Base-by-base conservation (phyloP, 176 grass and related monocot genomes). In the Bolboschoenus planiculmis region DNA sequence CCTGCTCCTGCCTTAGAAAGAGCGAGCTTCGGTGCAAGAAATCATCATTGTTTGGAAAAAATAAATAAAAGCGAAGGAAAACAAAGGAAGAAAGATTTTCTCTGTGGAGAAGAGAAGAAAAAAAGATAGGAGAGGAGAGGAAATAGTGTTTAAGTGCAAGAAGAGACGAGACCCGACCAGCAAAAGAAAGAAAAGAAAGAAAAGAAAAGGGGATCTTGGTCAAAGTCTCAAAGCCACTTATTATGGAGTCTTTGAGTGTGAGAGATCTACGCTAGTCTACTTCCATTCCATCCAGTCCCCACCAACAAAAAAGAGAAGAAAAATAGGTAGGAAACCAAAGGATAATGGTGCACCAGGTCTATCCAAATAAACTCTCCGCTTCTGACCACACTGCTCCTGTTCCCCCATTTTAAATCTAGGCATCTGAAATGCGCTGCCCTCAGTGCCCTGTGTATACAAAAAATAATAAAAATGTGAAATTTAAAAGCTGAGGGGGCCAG, bases 211-310 rank as follows among this genome's bases (percentile, higher is more conserved):
- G 78, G 78, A 81, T 81, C 78, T 61, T 23, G 56, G 78, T 81
- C 78, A 81, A 81, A 81, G 78, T 59, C 55, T 73, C 68, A 73
- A 47, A 73, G 68, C 68, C 68, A 73, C 68, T 73, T 73, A 73
- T 73, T 27, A 73, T 72, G 68, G 10, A 81, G 78, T 36, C 54
- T 78, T 78, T 11, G 13, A 62, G 55, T 15, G 57, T 13, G 56
- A n/a, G 78, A 81, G 78, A 81, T 81, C 55, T 81, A 81, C 55
- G 78, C 74, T 72, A 24, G 39, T 37, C 13, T 5, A 5, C 16
- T 7, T 4, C 21, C 20, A 15, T 47, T 4, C 21, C 20, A 15
- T 47, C 4, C 26, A 48, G n/a, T 56, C 9, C 75, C 46, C 48
- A 79, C 76, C 39, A 20, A 35, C 3, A 26, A 43, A 23, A 72